Base-by-base conservation (phyloP, 768 basidiomycete genomes). In the Saitozyma podzolica region DNA sequence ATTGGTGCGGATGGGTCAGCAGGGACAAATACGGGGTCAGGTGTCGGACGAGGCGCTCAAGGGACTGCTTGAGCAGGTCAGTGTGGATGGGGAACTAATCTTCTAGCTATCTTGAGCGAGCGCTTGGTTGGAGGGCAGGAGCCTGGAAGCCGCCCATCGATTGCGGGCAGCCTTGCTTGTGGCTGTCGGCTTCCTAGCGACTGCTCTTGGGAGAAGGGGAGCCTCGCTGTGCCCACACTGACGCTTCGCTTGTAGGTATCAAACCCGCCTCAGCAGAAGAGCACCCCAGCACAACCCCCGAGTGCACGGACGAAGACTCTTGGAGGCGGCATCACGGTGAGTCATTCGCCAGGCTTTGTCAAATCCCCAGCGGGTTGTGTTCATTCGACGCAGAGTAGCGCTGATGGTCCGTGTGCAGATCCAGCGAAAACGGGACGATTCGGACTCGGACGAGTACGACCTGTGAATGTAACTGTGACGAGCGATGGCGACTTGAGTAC, bases 361-460 rank as follows among this genome's bases (percentile, higher is more conserved):
- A 20, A 19, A 57, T 14, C 50, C 43, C n/a, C 40, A 37, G 40
- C 9, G 16, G 55, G 39, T 11, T n/a, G 47, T 50, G 50, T 52
- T 9, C 14, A 29, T 29, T 29, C 29, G 45, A 17, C 13, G n/a
- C 13, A 47, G n/a, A 47, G 8, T 37, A 6, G 29, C 20, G 56
- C 51, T 66, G 56, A 67, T 51, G 50, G 29, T 54, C 29, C 29
- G 2, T 5, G 29, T 45, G 13, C 57, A 79, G 78, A 79, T 79
- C 13, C 78, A 79, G 56, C 64, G 78, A 17, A 79, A 79, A 65
- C 63, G 74, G 19, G 74, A 77, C 49, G 74, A 76, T 53, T 76
- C 74, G 0, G 78, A 79, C 58, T 77, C 75, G 10, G 78, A 79
- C 68, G 78, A 79, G 59, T 79, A 79, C 61, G 78, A 79, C 50